Percentiles rank a stretch among this genome's conserved stretches.
These are phyloP conservation scores for Colletotrichum euphorbiae DNA, from an alignment of 2,329 filamentous ascomycete genomes.

Conservation along the genomic window DNA sequence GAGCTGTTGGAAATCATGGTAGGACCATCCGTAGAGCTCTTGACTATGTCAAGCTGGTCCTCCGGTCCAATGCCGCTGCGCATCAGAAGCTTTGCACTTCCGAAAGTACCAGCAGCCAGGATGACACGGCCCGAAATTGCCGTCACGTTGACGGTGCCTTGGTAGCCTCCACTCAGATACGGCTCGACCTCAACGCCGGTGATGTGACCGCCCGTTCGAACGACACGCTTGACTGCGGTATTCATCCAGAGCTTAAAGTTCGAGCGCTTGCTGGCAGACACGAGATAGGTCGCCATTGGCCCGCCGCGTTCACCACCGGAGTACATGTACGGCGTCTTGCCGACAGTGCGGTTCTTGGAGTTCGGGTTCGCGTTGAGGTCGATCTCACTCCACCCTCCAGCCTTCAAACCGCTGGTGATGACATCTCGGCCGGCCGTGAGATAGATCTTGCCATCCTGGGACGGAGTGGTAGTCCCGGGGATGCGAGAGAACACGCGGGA, in stretches of 20 bases:
- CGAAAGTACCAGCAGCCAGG: constrained; percentile 75
- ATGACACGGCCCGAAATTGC: constrained; percentile 72
- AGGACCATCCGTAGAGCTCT: constrained; percentile 60
- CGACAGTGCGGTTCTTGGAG: constrained; percentile 74
- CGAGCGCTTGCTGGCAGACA: constrained; percentile 65
- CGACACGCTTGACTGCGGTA: constrained; percentile 74
- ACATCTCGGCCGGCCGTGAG: constrained; percentile 75
- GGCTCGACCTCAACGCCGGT: constrained; percentile 77
- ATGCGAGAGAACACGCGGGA: constrained; percentile 75
- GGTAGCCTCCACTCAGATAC: constrained; percentile 63
- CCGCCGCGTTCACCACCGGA: constrained; percentile 74
- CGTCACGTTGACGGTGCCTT: constrained; percentile 71
- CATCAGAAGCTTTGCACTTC: constrained; percentile 76
- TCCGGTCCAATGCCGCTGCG: constrained; percentile 75
- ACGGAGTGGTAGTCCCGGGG: constrained; percentile 75
- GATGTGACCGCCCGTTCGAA: constrained; percentile 70
- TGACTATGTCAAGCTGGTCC: constrained; percentile 67
- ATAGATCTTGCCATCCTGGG: constrained; percentile 74
- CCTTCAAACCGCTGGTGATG: constrained; percentile 67
- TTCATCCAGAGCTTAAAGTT: constrained; percentile 78
- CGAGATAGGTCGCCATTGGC: constrained; percentile 78
- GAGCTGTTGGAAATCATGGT: constrained; percentile 62
- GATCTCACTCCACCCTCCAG: constrained; percentile 72
- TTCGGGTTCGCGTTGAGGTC: constrained; percentile 69
- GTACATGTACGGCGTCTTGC: constrained; percentile 76